phyloP scores from a whole-genome alignment of 352 stramenopile genomes.

The Aphanomyces invadans region DNA sequence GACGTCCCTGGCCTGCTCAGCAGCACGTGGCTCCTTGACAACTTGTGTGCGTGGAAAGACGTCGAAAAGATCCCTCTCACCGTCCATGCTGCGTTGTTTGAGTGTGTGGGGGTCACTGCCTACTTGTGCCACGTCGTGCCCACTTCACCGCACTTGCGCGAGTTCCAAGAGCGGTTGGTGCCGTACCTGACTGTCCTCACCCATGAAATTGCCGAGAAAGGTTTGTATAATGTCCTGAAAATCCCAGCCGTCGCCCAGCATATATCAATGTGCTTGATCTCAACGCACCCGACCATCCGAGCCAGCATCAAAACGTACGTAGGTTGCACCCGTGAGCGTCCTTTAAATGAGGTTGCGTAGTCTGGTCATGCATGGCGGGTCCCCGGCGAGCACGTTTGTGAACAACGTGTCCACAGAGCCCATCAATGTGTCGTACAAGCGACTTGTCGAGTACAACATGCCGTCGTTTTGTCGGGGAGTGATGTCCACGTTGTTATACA shows the following conservation, averaged over 20 bases:
- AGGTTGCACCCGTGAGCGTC: neutral
- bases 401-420: constrained; percentile 5
- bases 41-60: constrained; percentile 46
- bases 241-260: constrained; percentile 80
- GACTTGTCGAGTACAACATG: constrained; percentile 7
- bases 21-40: constrained; percentile 48
- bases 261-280: constrained; percentile 62
- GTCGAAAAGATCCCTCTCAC: constrained; percentile 69
- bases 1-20: constrained; percentile 33
- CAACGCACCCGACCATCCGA: constrained; percentile 45
- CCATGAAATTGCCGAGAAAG: constrained; percentile 65
- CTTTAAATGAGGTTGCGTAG: neutral
- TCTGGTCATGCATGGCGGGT: constrained; percentile 18
- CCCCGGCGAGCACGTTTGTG: neutral
- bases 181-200: constrained; percentile 57
- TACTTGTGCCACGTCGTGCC: constrained; percentile 60
- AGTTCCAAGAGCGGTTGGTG: constrained; percentile 27
- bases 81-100: constrained; percentile 73
- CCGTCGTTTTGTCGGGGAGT: constrained; percentile 13
- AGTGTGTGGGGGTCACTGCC: constrained; percentile 64
- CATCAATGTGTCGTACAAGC: neutral
- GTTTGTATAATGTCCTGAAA: constrained; percentile 58
- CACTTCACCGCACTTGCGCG: constrained; percentile 25
- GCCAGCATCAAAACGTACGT: constrained; percentile 60
- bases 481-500: constrained; percentile 9